These are phyloP conservation scores for Crepidotus variabilis DNA, from an alignment of 768 basidiomycete species.

Conservation along the genomic window DNA sequence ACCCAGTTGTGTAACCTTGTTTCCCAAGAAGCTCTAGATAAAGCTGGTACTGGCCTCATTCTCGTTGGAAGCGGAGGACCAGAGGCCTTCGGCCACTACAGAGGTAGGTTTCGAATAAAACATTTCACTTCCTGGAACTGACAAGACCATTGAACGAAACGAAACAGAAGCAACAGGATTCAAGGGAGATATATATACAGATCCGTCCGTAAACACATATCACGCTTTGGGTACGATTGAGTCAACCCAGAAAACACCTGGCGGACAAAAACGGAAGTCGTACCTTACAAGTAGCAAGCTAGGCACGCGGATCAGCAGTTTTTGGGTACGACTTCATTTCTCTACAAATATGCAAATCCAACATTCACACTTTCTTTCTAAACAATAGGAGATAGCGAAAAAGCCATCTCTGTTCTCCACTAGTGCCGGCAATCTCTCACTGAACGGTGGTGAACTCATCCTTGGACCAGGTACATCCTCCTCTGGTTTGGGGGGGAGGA, in stretches of 20 bases:
- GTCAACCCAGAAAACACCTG: constrained; percentile 38
- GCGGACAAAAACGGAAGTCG: constrained; percentile 37
- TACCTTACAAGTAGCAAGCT: constrained; percentile 29
- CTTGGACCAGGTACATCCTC: constrained; percentile 41
- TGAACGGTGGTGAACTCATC: constrained; percentile 62
- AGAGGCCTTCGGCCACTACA: constrained; percentile 44
- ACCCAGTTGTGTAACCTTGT: constrained; percentile 14
- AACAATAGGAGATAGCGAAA: constrained; percentile 34
- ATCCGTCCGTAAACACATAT: constrained; percentile 58
- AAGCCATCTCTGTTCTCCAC: constrained; percentile 41
- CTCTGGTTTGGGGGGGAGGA: no score
- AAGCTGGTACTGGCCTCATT: constrained; percentile 37
- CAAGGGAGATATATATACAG: constrained; percentile 57
- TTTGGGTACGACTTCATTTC: background rate
- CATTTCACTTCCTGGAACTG: background rate
- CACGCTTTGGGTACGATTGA: constrained; percentile 56
- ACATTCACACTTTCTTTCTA: constrained; percentile 15
- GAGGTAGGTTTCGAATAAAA: constrained; percentile 28
- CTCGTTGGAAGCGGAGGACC: constrained; percentile 62
- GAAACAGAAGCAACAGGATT: background rate
- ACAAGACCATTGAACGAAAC: background rate
- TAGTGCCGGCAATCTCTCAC: constrained; percentile 55
- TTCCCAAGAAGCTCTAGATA: constrained; percentile 32
- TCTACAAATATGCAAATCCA: no score
- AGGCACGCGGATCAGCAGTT: background rate